phyloP scores from a whole-genome alignment of 805 yeast genomes.

The Debaryomyces maramus region DNA sequence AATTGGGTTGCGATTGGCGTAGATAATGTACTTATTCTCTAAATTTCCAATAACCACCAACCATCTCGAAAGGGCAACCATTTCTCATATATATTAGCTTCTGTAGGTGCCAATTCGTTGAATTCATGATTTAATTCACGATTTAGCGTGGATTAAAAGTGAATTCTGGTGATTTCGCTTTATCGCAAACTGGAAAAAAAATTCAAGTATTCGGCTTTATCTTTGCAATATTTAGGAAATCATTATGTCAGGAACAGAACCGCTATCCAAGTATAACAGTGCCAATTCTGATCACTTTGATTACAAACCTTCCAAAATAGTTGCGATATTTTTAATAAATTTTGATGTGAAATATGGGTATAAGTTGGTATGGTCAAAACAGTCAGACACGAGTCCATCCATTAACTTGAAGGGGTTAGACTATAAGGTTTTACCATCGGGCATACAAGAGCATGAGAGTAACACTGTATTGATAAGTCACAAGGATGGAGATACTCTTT shows the following conservation, averaged over 20 bases:
- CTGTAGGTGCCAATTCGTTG: too few species aligned
- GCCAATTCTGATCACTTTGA: constrained; percentile 2
- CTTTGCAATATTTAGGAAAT: neutral
- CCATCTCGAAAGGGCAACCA: too few species aligned
- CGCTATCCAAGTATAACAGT: constrained; percentile 1
- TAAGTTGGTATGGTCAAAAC: constrained; percentile 35
- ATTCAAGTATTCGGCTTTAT: too few species aligned
- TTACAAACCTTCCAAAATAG: constrained; percentile 26
- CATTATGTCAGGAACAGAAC: neutral
- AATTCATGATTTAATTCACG: too few species aligned
- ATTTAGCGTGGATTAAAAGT: too few species aligned
- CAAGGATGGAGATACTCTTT: constrained; percentile 17
- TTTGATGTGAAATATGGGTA: constrained; percentile 39
- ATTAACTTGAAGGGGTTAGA: constrained; percentile 35
- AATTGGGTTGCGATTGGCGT: too few species aligned
- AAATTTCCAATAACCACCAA: too few species aligned
- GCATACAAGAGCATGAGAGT: constrained; percentile 35
- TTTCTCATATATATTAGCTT: too few species aligned
- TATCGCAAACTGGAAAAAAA: neutral
- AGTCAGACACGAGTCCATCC: constrained; percentile 7
- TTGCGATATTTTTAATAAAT: constrained; percentile 33
- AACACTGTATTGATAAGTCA: constrained; percentile 35
- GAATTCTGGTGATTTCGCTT: too few species aligned
- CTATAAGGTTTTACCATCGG: constrained; percentile 40
- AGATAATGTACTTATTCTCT: too few species aligned